Base-by-base conservation (phyloP, 306 rosid genomes). In the Dryas octopetala region DNA sequence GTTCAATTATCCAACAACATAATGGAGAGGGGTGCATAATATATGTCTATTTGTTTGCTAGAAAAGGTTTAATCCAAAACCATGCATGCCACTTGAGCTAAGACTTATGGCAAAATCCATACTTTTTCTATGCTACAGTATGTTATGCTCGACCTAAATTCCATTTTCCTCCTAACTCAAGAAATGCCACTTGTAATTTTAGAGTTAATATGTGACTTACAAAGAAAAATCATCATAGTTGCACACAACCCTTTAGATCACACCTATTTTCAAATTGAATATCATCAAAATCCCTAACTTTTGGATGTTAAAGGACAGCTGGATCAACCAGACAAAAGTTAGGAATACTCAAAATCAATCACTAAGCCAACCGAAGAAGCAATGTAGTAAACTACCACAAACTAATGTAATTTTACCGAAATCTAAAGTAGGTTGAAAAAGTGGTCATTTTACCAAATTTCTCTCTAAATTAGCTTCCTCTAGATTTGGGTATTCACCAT, bases 321-420 rank as follows among this genome's bases (percentile, higher is more conserved):
- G 43, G 43, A 50, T 50, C 66, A 64, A 32, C 55, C n/a, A 54
- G 19, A 44, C 7, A 13, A 74, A 38, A 63, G 23, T 58, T 16
- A 12, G 4, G 38, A 45, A 51, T 8, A 70, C 48, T 68, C 66
- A 64, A 76, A 72, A 26, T 23, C 28, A 75, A 17, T 54, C 55
- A 64, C 28, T 59, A 61, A 41, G 28, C 9, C 13, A 15, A 59
- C n/a, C 45, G 66, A 9, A 74, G 57, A 70, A 15, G 68, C 73
- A 78, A 79, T 55, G 75, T 14, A 32, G 23, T 47, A 19, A 65
- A 19, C 43, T 57, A 32, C 48, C 76, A 32, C 44, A 71, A 17
- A 17, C 38, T 17, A 54, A 63, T 41, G 16, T 3, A 19, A 19
- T 53, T 4, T 15, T 8, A 43, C 41, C 51, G 26, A 12, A 44